Conservation (phyloP, 2,329 filamentous ascomycete genomes). For the Pyricularia sp. region DNA sequence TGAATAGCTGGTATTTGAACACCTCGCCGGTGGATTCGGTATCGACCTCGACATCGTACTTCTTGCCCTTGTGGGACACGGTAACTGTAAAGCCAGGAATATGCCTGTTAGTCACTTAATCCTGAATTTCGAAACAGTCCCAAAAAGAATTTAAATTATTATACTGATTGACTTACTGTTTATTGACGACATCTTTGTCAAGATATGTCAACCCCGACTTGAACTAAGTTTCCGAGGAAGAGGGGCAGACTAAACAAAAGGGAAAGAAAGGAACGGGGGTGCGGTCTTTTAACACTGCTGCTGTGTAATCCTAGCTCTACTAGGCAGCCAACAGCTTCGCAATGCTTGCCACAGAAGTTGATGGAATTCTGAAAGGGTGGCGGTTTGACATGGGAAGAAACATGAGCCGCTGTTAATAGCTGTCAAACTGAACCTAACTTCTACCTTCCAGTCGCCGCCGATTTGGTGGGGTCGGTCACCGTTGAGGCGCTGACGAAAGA, state of each 20-base stretch:
- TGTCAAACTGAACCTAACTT: background rate
- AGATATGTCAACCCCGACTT: background rate
- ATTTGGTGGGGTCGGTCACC: background rate
- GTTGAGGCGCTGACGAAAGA: background rate
- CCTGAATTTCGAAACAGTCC: background rate
- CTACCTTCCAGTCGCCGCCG: background rate
- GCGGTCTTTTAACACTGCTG: background rate
- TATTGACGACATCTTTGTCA: background rate
- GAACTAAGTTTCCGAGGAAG: background rate
- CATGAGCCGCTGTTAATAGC: background rate
- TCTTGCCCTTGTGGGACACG: conserved; percentile 92
- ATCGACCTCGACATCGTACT: conserved; percentile 90
- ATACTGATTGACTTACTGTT: background rate
- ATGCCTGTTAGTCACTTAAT: background rate
- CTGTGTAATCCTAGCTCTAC: background rate
- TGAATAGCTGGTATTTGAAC: conserved; percentile 93
- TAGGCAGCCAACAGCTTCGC: background rate
- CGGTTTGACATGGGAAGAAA: background rate
- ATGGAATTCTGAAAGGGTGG: background rate
- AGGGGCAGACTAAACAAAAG: background rate
- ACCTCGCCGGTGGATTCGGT: conserved; percentile 75
- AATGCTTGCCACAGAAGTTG: background rate
- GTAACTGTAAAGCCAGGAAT: conserved; percentile 49
- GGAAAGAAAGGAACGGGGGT: background rate
- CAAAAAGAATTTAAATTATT: background rate